phyloP scores from a whole-genome alignment of 441 rosid genomes.

The Erodium moschatum region DNA sequence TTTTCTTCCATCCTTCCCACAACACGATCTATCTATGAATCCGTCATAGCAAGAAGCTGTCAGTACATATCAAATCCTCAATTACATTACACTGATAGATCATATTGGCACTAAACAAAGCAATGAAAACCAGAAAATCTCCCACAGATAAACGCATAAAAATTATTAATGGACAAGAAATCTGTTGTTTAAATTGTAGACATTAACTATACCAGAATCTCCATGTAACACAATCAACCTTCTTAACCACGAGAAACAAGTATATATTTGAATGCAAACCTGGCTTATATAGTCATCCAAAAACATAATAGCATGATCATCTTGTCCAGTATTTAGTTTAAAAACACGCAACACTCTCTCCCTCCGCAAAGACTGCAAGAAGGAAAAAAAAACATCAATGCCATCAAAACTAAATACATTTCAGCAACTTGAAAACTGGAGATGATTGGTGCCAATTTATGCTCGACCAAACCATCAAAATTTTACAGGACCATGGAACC shows the following conservation, averaged over 20 bases:
- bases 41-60: conserved; percentile 11
- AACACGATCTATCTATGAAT: conserved; percentile 47
- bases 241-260: background rate
- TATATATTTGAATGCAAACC: conserved; percentile 28
- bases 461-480: background rate
- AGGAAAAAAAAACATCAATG: background rate
- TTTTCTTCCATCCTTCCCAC: conserved; percentile 63
- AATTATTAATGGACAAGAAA: background rate
- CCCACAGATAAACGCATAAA: background rate
- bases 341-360: conserved; percentile 67
- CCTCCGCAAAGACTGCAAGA: conserved; percentile 58
- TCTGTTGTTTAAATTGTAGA: conserved; percentile 1
- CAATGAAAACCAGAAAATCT: conserved; percentile 8
- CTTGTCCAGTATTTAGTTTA: conserved; percentile 79
- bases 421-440: background rate
- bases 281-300: conserved; percentile 70
- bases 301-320: conserved; percentile 86
- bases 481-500: conserved; percentile 10
- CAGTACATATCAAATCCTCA: conserved; percentile 9
- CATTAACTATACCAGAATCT: background rate
- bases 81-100: conserved; percentile 5
- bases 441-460: background rate
- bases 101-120: background rate
- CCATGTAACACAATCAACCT: background rate
- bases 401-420: background rate